Percentiles rank a stretch among this genome's conserved stretches.
Evolutionary conservation across 2,329 filamentous ascomycete genomes (phyloP).

Genomic region (Alternaria sp.): DNA sequence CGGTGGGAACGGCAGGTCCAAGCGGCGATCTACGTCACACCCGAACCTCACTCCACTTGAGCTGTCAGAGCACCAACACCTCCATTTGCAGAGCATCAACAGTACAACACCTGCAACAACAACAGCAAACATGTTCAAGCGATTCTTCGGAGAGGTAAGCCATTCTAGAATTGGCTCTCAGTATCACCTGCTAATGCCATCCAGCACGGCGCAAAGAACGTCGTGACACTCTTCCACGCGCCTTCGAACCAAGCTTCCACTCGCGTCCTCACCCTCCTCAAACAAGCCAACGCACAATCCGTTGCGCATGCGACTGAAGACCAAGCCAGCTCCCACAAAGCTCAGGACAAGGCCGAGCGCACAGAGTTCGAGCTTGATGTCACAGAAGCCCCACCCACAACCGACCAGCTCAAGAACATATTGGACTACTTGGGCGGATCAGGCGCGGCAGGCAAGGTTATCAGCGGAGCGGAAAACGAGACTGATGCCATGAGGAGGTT

Average conservation of each 20-base stretch:
- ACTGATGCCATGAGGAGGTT: constrained; percentile 82
- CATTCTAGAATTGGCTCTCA: background rate
- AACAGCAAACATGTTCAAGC: constrained; percentile 51
- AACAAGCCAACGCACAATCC: constrained; percentile 77
- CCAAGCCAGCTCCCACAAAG: constrained; percentile 71
- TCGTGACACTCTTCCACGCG: constrained; percentile 96
- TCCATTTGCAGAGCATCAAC: constrained; percentile 14
- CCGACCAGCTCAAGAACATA: constrained; percentile 82
- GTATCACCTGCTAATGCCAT: background rate
- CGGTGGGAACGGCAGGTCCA: constrained; percentile 12
- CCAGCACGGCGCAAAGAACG: constrained; percentile 66
- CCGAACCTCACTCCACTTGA: constrained; percentile 27
- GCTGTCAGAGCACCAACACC: constrained; percentile 22
- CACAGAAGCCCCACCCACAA: constrained; percentile 79
- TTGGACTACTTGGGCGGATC: constrained; percentile 75
- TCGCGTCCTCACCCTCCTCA: constrained; percentile 76
- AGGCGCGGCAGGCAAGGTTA: constrained; percentile 66
- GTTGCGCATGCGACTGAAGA: constrained; percentile 72
- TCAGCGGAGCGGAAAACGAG: constrained; percentile 75
- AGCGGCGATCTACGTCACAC: constrained; percentile 37
- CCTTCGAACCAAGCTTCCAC: constrained; percentile 74
- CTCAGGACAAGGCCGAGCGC: constrained; percentile 65
- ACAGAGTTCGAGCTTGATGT: constrained; percentile 86
- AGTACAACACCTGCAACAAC: constrained; percentile 1
- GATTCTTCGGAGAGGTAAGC: constrained; percentile 55